Evolutionary conservation across 148 eudicot species (phyloP).

Genomic region (Chenopodium quinoa): DNA sequence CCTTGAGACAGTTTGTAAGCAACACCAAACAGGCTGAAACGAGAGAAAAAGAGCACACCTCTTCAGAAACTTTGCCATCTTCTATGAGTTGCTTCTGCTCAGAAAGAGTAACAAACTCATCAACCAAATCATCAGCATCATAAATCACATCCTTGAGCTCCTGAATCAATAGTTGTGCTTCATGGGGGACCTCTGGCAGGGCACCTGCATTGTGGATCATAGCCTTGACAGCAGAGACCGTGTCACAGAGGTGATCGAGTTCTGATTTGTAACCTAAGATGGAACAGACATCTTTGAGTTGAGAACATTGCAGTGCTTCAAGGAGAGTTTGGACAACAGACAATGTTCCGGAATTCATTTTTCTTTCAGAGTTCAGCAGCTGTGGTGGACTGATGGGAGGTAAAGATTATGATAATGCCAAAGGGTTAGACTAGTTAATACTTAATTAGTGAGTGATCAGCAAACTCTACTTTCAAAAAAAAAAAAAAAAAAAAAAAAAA

Average conservation of each 20-base stretch:
- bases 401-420: neutral
- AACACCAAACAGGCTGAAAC: constrained; percentile 1
- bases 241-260: constrained; percentile 21
- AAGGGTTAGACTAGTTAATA: neutral
- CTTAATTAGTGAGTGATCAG: neutral
- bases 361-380: neutral
- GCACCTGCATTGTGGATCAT: constrained; percentile 27
- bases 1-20: constrained; percentile 4
- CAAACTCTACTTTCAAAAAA: neutral
- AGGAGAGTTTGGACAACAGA: constrained; percentile 17
- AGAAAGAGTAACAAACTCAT: constrained; percentile 25
- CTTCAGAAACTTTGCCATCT: constrained; percentile 5
- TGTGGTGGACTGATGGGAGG: neutral
- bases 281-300: constrained; percentile 23
- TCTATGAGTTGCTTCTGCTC: constrained; percentile 9
- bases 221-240: constrained; percentile 23
- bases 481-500: no score
- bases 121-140: constrained; percentile 29
- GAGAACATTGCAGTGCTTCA: constrained; percentile 10
- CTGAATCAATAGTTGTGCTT: constrained; percentile 18
- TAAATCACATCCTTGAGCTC: constrained; percentile 23
- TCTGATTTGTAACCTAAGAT: constrained; percentile 24
- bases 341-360: constrained; percentile 9
- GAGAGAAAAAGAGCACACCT: constrained; percentile 23
- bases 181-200: constrained; percentile 15